Evolutionary conservation across 768 basidiomycete genomes (phyloP).

Genomic region (Mycena kentingensis): DNA sequence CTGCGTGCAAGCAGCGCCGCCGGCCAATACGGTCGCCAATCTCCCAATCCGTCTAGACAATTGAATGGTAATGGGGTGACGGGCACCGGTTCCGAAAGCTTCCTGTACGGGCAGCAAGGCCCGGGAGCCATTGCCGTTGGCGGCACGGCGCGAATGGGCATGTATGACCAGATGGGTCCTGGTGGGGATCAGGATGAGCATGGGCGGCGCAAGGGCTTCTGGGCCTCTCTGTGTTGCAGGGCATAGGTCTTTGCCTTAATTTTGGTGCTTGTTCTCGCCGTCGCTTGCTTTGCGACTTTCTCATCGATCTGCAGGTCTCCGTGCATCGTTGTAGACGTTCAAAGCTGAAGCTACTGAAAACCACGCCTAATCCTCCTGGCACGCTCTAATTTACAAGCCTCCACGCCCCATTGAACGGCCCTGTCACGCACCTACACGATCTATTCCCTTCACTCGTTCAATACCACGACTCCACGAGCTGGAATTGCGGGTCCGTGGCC

Average conservation of each 20-base stretch:
- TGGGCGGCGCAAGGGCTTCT: conserved; percentile 63
- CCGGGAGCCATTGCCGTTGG: conserved; percentile 42
- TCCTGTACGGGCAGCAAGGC: conserved; percentile 62
- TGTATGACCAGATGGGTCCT: conserved; percentile 68
- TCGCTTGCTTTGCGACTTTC: neutral
- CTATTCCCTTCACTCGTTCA: neutral
- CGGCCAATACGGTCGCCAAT: conserved; percentile 55
- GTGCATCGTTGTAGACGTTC: conserved; percentile 19
- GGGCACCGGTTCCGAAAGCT: conserved; percentile 65
- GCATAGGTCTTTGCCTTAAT: conserved; percentile 38
- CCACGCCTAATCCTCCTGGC: conserved; percentile 22
- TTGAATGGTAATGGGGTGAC: conserved; percentile 45
- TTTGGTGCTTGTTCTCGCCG: conserved; percentile 10
- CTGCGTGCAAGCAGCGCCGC: conserved; percentile 12
- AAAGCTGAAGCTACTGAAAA: conserved; percentile 17
- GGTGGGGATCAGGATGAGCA: conserved; percentile 64
- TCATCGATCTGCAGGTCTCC: neutral
- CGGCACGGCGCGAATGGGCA: conserved; percentile 51
- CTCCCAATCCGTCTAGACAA: conserved; percentile 45
- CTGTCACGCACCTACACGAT: neutral
- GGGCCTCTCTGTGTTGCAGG: conserved; percentile 69
- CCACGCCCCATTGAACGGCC: conserved; percentile 9
- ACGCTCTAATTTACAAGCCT: conserved; percentile 15
- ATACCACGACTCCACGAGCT: neutral
- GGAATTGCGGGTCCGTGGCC: conserved; percentile 6